Evolutionary conservation across 2,329 filamentous ascomycete species (phyloP).

Genomic region (Neonectria ditissima): DNA sequence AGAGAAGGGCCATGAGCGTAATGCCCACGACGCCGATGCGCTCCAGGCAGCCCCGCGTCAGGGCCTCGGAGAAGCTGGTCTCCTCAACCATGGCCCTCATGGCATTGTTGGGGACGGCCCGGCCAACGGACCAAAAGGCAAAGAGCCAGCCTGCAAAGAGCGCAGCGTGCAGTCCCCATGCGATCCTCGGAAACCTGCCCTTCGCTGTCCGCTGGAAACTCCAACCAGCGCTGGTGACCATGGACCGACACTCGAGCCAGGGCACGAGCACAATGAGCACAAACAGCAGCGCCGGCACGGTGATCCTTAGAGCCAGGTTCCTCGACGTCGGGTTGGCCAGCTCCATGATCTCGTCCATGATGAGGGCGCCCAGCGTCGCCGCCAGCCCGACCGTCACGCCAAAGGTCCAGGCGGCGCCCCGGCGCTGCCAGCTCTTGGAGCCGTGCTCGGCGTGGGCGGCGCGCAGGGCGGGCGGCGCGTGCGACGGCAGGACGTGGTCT

Average conservation of each 20-base stretch:
- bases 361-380: constrained; percentile 81
- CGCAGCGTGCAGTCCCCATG: constrained; percentile 72
- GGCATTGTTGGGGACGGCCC: constrained; percentile 64
- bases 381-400: constrained; percentile 82
- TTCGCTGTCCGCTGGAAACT: constrained; percentile 69
- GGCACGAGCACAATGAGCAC: constrained; percentile 81
- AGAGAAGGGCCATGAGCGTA: constrained; percentile 86
- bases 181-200: constrained; percentile 67
- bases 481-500: constrained; percentile 71
- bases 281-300: constrained; percentile 77
- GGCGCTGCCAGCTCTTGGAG: constrained; percentile 62
- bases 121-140: constrained; percentile 81
- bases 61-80: constrained; percentile 50
- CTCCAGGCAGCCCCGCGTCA: constrained; percentile 69
- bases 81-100: constrained; percentile 41
- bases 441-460: constrained; percentile 71
- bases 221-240: constrained; percentile 69
- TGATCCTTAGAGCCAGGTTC: constrained; percentile 74
- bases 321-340: constrained; percentile 76
- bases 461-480: constrained; percentile 69
- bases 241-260: constrained; percentile 79
- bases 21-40: constrained; percentile 88
- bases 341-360: constrained; percentile 86
- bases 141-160: constrained; percentile 78
- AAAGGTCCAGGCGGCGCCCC: constrained; percentile 74